Conservation (phyloP, 2,329 filamentous ascomycete genomes). For the Clarireedia hainanense region DNA sequence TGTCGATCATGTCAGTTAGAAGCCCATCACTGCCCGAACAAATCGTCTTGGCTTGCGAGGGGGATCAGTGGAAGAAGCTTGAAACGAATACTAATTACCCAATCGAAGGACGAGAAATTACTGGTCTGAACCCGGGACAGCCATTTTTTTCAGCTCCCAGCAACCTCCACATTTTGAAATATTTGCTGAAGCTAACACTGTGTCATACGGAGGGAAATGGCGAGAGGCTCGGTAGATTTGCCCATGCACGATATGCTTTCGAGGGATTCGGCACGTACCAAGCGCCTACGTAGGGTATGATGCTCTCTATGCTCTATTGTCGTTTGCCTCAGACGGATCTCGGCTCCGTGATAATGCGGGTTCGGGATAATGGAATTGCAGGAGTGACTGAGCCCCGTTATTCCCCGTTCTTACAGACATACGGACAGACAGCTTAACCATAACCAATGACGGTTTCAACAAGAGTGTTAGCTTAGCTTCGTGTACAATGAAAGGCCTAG, state of each 20-base stretch:
- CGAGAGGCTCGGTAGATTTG: neutral
- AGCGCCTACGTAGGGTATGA: neutral
- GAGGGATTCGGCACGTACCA: neutral
- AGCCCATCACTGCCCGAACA: conserved; percentile 6
- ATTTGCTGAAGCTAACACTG: conserved; percentile 6
- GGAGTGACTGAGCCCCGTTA: neutral
- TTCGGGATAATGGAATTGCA: neutral
- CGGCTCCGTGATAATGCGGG: neutral
- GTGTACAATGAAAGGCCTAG: too few relatives aligned
- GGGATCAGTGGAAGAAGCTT: neutral
- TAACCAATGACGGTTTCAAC: too few relatives aligned
- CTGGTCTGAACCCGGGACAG: neutral
- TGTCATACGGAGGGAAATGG: neutral
- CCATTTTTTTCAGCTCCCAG: conserved; percentile 2
- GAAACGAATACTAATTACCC: conserved; percentile 4
- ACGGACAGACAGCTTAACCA: too few relatives aligned
- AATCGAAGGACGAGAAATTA: neutral
- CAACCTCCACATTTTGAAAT: conserved; percentile 1
- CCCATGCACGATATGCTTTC: neutral
- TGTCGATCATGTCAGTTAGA: conserved; percentile 8
- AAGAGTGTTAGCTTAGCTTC: too few relatives aligned
- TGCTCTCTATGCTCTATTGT: neutral
- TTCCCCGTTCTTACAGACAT: too few relatives aligned
- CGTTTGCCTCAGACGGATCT: neutral
- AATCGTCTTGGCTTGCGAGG: conserved; percentile 4